Conservation (phyloP, 768 basidiomycete species). For the Amyloporia xantha region DNA sequence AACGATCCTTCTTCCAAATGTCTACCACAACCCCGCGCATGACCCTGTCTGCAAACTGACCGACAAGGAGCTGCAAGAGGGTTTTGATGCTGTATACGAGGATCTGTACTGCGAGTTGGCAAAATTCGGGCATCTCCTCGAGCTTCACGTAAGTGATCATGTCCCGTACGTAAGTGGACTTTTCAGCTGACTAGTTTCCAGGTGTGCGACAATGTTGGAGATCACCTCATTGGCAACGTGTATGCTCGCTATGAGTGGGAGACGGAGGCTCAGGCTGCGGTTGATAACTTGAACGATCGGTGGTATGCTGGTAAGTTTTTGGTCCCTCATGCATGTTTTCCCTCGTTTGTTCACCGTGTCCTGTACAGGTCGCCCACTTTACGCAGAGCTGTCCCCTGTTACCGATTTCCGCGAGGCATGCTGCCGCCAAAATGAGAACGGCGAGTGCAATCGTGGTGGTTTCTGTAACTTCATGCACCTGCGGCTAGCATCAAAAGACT, state of each 20-base stretch:
- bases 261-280: constrained; percentile 90
- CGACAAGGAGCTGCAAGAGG: constrained; percentile 84
- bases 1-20: constrained; percentile 93
- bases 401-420: constrained; percentile 99
- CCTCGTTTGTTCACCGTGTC: not conserved
- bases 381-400: constrained; percentile 96
- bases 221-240: constrained; percentile 95
- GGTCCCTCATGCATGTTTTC: not conserved
- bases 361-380: constrained; percentile 78
- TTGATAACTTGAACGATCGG: constrained; percentile 88
- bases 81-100: constrained; percentile 91
- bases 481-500: constrained; percentile 77
- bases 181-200: constrained; percentile 20
- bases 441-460: constrained; percentile 95
- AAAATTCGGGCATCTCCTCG: constrained; percentile 92
- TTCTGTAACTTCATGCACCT: constrained; percentile 99
- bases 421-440: constrained; percentile 97
- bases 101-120: constrained; percentile 91
- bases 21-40: constrained; percentile 97
- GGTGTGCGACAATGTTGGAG: constrained; percentile 99
- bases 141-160: constrained; percentile 71
- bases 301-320: constrained; percentile 88
- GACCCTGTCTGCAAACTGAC: constrained; percentile 85
- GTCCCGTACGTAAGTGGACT: constrained; percentile 2
- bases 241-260: constrained; percentile 99